Conservation (phyloP, 148 eudicot species). For the Camellia lanceoleosa region DNA sequence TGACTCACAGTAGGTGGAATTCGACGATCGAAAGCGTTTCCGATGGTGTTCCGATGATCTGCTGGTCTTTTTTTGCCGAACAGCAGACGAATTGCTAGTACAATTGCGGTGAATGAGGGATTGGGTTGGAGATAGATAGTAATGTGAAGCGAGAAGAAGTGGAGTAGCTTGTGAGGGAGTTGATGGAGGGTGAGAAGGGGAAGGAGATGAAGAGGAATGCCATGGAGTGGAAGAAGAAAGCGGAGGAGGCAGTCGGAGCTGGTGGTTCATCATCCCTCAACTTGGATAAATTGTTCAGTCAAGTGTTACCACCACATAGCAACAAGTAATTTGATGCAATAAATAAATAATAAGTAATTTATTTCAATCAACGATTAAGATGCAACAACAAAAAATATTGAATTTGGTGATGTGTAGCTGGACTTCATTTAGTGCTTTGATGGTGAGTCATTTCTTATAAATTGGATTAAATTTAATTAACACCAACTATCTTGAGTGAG, state of each 20-base stretch:
- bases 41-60: constrained; percentile 27
- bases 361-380: too few relatives aligned
- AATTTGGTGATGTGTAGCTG: too few relatives aligned
- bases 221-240: constrained; percentile 27
- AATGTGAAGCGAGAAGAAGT: constrained; percentile 33
- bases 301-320: constrained; percentile 2
- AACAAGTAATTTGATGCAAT: too few relatives aligned
- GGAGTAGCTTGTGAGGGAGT: constrained; percentile 24
- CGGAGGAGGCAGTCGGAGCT: constrained; percentile 13
- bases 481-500: too few relatives aligned
- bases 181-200: constrained; percentile 34
- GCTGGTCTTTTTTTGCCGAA: constrained; percentile 41
- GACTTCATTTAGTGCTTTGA: too few relatives aligned
- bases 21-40: constrained; percentile 28
- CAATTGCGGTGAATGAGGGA: constrained; percentile 31
- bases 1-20: constrained; percentile 43
- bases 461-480: too few relatives aligned
- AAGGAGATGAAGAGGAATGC: constrained; percentile 22
- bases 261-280: constrained; percentile 27
- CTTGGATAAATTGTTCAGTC: constrained; percentile 18
- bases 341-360: too few relatives aligned
- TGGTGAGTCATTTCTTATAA: too few relatives aligned
- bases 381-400: too few relatives aligned
- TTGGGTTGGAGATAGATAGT: constrained; percentile 32
- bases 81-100: constrained; percentile 33